Base-by-base conservation (phyloP, 2,329 filamentous ascomycete genomes). In the Aureobasidium sp. region DNA sequence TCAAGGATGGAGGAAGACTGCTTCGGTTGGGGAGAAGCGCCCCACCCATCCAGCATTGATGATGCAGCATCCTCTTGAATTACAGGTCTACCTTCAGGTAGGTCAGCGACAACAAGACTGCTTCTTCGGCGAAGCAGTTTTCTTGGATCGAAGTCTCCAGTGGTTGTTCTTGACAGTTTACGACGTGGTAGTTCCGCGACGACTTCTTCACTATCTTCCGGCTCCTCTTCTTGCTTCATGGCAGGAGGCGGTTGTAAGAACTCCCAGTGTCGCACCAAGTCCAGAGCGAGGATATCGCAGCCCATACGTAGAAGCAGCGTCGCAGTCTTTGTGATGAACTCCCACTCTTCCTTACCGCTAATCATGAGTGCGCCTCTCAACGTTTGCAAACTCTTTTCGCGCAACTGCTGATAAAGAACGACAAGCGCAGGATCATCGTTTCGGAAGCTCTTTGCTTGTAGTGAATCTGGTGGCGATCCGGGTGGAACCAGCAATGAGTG, bases 381-480 rank as follows among this genome's bases (percentile, higher is more conserved):
- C 0, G 94, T 97, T 76, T 97, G 93, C 0, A 95, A 80, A 0
- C 91, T 94, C 79, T 91, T 92, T 69, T 92, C 92, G 55, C 95
- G 89, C 11, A 99, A 86, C 72, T 98, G 92, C 31, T 91, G 88
- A 77, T 99, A 99, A 2, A 99, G 81, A 0, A 97, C 88, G 1
- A 98, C 89, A 2, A 98, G 85, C 0, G 94, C 93, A 0, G 96
- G 95, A 75, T 99, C 96, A 71, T 98, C 95, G 0, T 94, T 93
- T 2, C 97, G 84, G 79, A 95, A 98, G 3, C 92, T 87, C 72
- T 92, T 93, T 5, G 92, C 90, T 68, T 91, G 88, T 63, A 95
- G 84, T 69, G 91, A 91, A 36, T 62, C 66, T 20, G 48, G 58
- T 0, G 91, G 89, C 1, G 88, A 89, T 65, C 86, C 85, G 0